Conservation (phyloP, 148 eudicot species). For the Chenopodium quinoa region DNA sequence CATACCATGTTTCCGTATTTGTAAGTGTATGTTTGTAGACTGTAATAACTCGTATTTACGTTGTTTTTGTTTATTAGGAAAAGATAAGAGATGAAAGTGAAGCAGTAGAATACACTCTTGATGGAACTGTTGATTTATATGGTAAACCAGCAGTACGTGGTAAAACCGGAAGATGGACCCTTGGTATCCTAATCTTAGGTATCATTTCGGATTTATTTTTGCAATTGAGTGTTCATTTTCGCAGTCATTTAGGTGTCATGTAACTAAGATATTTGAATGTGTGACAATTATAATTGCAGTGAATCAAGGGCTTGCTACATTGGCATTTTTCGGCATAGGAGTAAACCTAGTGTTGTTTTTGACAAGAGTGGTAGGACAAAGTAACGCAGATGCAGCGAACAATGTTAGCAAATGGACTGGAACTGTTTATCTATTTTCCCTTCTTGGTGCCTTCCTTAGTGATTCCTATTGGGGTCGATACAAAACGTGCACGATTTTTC, state of each 20-base stretch:
- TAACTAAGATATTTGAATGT: neutral
- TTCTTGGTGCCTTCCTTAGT: conserved; percentile 72
- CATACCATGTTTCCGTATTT: no score
- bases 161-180: conserved; percentile 25
- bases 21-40: no score
- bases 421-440: conserved; percentile 67
- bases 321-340: conserved; percentile 73
- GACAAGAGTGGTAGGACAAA: conserved; percentile 70
- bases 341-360: conserved; percentile 70
- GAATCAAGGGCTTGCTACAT: conserved; percentile 73
- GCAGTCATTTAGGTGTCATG: neutral
- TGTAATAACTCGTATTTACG: no score
- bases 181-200: conserved; percentile 25
- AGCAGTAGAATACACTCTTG: conserved; percentile 21
- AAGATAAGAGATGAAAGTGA: conserved; percentile 17
- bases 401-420: conserved; percentile 86
- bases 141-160: conserved; percentile 22
- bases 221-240: neutral
- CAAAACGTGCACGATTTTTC: conserved; percentile 69
- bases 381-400: conserved; percentile 72
- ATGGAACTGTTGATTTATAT: conserved; percentile 26
- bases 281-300: conserved; percentile 31
- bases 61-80: neutral
- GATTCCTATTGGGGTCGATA: conserved; percentile 83
- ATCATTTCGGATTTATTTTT: neutral